These are phyloP conservation scores for Pseudohalonectria lignicola DNA, from an alignment of 2,329 filamentous ascomycete species.

Conservation along the genomic window DNA sequence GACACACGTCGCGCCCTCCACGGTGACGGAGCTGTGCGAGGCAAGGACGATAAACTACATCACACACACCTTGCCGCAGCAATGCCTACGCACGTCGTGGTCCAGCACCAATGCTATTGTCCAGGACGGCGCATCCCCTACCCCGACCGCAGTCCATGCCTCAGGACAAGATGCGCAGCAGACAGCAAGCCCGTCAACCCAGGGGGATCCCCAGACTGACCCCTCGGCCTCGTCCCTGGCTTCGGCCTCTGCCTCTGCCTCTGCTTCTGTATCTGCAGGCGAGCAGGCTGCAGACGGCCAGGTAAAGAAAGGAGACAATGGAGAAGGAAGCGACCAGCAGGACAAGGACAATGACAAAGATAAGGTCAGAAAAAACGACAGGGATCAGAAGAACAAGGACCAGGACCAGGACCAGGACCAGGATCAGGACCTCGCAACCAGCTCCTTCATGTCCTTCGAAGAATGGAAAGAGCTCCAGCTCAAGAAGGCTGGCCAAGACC, in stretches of 20 bases:
- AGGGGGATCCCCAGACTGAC: too few relatives aligned
- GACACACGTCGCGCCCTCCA: background rate
- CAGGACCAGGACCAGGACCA: constrained; percentile 50
- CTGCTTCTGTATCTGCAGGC: too few relatives aligned
- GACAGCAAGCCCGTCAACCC: too few relatives aligned
- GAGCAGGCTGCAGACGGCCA: background rate
- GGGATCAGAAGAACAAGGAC: too few relatives aligned
- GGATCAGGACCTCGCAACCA: constrained; percentile 50
- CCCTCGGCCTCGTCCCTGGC: background rate
- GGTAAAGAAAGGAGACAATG: too few relatives aligned
- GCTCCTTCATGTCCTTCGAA: constrained; percentile 88
- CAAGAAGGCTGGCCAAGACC: constrained; percentile 67
- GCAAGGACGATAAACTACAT: constrained; percentile 70
- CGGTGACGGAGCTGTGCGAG: constrained; percentile 30
- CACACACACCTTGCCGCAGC: constrained; percentile 65
- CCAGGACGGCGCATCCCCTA: constrained; percentile 6
- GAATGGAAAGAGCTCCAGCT: constrained; percentile 97
- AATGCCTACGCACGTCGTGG: constrained; percentile 60
- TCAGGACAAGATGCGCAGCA: too few relatives aligned
- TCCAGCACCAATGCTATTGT: constrained; percentile 20
- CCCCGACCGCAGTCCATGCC: background rate
- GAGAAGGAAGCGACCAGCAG: too few relatives aligned
- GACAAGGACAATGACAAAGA: too few relatives aligned
- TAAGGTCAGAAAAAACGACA: too few relatives aligned
- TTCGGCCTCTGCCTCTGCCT: constrained; percentile 5